Conservation (phyloP, 306 rosid genomes). For the Rubus idaeus region DNA sequence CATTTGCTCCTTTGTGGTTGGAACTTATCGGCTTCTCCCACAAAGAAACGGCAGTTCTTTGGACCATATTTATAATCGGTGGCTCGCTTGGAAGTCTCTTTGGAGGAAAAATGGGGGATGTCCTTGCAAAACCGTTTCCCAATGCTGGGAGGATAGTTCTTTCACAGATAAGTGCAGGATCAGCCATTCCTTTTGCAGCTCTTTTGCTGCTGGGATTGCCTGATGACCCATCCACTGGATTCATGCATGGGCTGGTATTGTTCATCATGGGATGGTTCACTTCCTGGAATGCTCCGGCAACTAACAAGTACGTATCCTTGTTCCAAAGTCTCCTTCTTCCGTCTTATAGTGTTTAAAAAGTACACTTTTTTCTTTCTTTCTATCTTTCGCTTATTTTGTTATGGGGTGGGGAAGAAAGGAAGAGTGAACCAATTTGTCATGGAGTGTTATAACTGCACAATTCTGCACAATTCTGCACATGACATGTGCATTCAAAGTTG, state of each 20-base stretch:
- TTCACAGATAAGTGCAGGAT: constrained; percentile 79
- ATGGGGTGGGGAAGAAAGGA: not conserved
- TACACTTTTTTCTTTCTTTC: not conserved
- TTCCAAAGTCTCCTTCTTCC: not conserved
- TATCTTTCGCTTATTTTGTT: not conserved
- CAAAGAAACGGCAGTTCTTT: constrained; percentile 57
- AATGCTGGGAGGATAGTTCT: constrained; percentile 68
- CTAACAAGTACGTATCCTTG: constrained; percentile 60
- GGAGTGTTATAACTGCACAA: not conserved
- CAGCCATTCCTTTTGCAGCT: constrained; percentile 70
- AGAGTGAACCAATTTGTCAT: not conserved
- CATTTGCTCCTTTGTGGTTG: constrained; percentile 81
- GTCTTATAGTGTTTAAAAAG: not conserved
- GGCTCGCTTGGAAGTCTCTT: constrained; percentile 74
- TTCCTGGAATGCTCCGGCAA: constrained; percentile 74
- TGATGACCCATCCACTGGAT: constrained; percentile 58
- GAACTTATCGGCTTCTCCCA: constrained; percentile 89
- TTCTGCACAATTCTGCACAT: constrained; percentile 3
- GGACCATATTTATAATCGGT: constrained; percentile 57
- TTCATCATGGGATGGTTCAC: constrained; percentile 66
- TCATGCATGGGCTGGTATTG: constrained; percentile 62
- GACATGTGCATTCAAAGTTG: not conserved
- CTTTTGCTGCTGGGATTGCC: constrained; percentile 64
- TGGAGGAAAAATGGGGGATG: constrained; percentile 83
- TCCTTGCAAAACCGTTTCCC: constrained; percentile 55